Conservation (phyloP, 2,329 filamentous ascomycete genomes). For the Exophiala bonariae region DNA sequence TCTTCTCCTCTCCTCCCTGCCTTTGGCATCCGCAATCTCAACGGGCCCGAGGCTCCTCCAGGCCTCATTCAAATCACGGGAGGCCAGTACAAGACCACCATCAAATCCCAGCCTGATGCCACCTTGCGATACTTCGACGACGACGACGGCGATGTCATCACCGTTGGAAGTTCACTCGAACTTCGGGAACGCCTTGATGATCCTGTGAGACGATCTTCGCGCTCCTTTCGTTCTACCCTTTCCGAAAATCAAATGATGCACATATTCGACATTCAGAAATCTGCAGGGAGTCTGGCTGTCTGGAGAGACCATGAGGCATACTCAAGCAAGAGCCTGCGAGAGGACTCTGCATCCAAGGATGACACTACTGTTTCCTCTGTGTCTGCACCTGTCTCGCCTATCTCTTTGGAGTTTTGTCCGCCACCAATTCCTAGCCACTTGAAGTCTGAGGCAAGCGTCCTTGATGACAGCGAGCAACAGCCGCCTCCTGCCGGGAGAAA, state of each 20-base stretch:
- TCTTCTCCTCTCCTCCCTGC: constrained; percentile 17
- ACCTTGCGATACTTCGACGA: constrained; percentile 46
- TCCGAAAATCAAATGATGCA: constrained; percentile 37
- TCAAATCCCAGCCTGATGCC: constrained; percentile 41
- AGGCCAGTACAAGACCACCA: constrained; percentile 44
- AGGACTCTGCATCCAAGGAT: background rate
- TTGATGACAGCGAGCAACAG: no score
- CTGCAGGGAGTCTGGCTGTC: constrained; percentile 18
- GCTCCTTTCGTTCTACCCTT: constrained; percentile 2
- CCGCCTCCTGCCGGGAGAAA: background rate
- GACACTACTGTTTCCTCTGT: background rate
- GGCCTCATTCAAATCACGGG: constrained; percentile 42
- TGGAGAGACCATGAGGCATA: constrained; percentile 28
- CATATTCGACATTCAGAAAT: constrained; percentile 43
- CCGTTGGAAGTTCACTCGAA: constrained; percentile 49
- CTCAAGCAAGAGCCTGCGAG: constrained; percentile 17
- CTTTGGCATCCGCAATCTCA: constrained; percentile 27
- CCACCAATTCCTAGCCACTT: no score
- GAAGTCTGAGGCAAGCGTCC: no score
- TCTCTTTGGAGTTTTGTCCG: no score
- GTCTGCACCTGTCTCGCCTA: background rate
- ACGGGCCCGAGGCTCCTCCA: constrained; percentile 23
- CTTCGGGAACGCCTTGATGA: constrained; percentile 48
- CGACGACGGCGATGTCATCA: constrained; percentile 47
- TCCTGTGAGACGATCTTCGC: constrained; percentile 25